These are phyloP conservation scores for Coemansia sp. DNA, from an alignment of 192 early-diverging fungal genomes.

Conservation along the genomic window DNA sequence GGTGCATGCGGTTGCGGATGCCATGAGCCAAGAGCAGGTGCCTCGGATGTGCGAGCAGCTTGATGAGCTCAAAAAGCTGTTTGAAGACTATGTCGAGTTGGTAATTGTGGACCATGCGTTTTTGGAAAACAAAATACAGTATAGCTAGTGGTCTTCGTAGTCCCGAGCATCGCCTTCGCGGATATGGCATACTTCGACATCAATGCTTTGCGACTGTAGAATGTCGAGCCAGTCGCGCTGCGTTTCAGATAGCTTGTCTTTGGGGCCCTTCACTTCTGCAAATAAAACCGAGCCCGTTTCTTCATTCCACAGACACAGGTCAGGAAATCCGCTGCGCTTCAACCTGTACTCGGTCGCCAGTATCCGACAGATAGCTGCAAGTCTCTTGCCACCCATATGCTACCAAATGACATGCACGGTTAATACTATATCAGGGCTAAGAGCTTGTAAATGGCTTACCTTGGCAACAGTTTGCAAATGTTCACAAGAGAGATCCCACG, in stretches of 20 bases:
- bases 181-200: slow-evolving; percentile 65
- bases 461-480: slow-evolving; percentile 27
- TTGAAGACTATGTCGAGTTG: slow-evolving; percentile 57
- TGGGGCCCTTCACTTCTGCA: slow-evolving; percentile 71
- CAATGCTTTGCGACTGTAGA: slow-evolving; percentile 52
- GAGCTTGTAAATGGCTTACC: slow-evolving; percentile 1
- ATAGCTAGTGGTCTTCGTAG: slow-evolving; percentile 5
- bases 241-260: slow-evolving; percentile 64
- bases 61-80: slow-evolving; percentile 54
- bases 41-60: slow-evolving; percentile 45
- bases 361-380: slow-evolving; percentile 59
- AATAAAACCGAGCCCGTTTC: slow-evolving; percentile 55
- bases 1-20: slow-evolving; percentile 59
- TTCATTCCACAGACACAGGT: slow-evolving; percentile 68
- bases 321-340: slow-evolving; percentile 65
- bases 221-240: slow-evolving; percentile 71
- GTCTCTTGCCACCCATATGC: slow-evolving; percentile 57
- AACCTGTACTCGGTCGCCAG: slow-evolving; percentile 64
- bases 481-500: slow-evolving; percentile 37
- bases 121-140: slow-evolving; percentile 36
- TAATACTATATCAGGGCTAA: too few relatives aligned
- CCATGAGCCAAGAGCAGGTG: slow-evolving; percentile 53
- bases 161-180: slow-evolving; percentile 36
- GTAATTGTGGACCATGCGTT: slow-evolving; percentile 54
- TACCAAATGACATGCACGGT: slow-evolving; percentile 15